Evolutionary conservation across 1,284 basidiomycete species (phyloP), one percentile per base, ranked within the genome.

Genomic region (Phaffia rhodozyma): DNA sequence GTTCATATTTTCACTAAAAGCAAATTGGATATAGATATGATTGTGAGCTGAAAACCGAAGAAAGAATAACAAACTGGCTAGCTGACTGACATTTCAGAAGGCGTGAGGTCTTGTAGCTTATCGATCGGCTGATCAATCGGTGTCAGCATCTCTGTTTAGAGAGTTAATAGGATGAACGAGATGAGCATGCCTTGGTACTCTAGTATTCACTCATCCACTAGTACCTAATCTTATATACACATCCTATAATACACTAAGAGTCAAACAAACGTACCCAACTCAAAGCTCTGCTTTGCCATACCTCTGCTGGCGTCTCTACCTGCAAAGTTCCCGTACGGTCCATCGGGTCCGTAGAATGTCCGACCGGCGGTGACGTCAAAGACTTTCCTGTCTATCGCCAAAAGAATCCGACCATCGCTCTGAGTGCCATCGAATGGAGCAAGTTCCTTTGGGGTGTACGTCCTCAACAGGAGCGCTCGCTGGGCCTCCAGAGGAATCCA

Each of bases 231-330:
- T 9, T 4, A 34, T 9, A 34, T 34, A 9, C 9, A 34, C 5
- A 34, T 5, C 4, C 32, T 34, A 34, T 34, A 34, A 52, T 23
- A 11, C 7, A 29, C 23, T 52, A 29, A 23, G 51, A 52, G 51
- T 52, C 51, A 13, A 34, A n/a, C 29, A 6, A 21, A 75, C 84
- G 67, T 71, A 90, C 91, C 89, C 32, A 80, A 57, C 70, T 93
- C 92, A 70, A 97, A 97, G 4, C 89, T 92, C 77, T 97, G 92
- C 76, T 93, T 96, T 9, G 92, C 92, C 91, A 96, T 94, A 16
- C 92, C 91, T 55, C 91, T 79, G 11, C 89, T 92, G 0, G 92
- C 92, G 76, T 97, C 92, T 60, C 91, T 79, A 3, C 92, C 92
- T 1, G 92, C 91, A 79, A 97, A 96, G 76, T 96, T 96, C 38